Base-by-base conservation (phyloP, 2,329 filamentous ascomycete genomes). In the Alternaria alternata region DNA sequence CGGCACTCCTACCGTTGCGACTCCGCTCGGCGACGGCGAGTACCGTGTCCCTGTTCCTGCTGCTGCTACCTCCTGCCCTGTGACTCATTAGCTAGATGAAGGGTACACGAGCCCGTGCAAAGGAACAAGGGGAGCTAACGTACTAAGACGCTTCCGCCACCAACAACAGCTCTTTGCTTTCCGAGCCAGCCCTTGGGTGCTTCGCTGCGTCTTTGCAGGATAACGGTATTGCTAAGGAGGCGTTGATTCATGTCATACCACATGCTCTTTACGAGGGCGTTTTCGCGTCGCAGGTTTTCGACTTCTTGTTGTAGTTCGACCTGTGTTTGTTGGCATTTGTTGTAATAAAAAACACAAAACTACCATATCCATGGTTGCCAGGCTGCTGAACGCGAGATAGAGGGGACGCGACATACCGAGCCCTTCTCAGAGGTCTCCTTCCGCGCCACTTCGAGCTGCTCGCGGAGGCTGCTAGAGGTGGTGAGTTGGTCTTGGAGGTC, bases 201-300 rank as follows among this genome's bases (percentile, higher is more conserved):
- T 69, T 94, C 91, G 68, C 88, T 87, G 68, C 91, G 85, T 66
- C 92, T 83, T 74, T 93, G 90, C 63, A 96, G 80, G 55, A 92
- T 88, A 42, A 94, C 89, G 63, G 91, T 91, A 76, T 94, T 94
- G 81, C 91, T 93, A 80, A 95, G 92, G 68, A 96, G 79, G 52
- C 92, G 85, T 74, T 85, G 89, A 26, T 89, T 89, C 71, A 95
- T 86, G 77, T 94, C 91, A 80, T 94, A 94, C 91, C 91, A 96
- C 2, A 92, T 92, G n/a, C 89, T 91, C 26, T 89, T 84, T 70
- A 96, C 92, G 74, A 95, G 85, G 39, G 86, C 85, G 76, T 92
- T 93, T 78, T 96, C 92, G 68, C 90, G 87, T 75, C 91, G 86
- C 60, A 96, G 85, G 68, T 89, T 91, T 66, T 88, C 87, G 72